Percentiles rank a stretch among this genome's conserved stretches.
Evolutionary conservation across 2,329 filamentous ascomycete species (phyloP).

Genomic region (Penicillium brasilianum): DNA sequence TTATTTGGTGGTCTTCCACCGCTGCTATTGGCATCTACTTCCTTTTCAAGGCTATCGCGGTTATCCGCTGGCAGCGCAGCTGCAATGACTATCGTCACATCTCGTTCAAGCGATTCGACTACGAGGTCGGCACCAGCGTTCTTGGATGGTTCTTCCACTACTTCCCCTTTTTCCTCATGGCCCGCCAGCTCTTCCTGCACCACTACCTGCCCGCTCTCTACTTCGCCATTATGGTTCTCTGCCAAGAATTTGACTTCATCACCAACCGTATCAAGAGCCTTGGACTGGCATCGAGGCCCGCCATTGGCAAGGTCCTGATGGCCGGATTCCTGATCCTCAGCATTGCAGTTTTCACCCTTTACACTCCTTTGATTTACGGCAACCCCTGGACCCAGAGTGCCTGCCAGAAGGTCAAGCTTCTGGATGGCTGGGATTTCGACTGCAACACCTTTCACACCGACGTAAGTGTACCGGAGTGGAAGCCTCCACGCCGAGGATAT

Average conservation of each 20-base stretch:
- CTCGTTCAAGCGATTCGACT: constrained; percentile 95
- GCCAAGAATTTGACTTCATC: constrained; percentile 85
- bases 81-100: constrained; percentile 82
- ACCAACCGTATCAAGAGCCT: constrained; percentile 73
- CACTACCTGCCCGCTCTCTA: constrained; percentile 98
- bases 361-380: constrained; percentile 87
- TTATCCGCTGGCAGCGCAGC: constrained; percentile 92
- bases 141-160: constrained; percentile 98
- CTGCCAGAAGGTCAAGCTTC: constrained; percentile 85
- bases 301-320: constrained; percentile 75
- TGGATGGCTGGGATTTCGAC: constrained; percentile 94
- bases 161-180: constrained; percentile 98
- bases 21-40: constrained; percentile 76
- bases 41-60: constrained; percentile 82
- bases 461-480: constrained; percentile 66
- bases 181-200: constrained; percentile 95
- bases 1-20: constrained; percentile 93
- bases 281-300: constrained; percentile 70
- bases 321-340: constrained; percentile 75
- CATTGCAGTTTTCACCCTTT: constrained; percentile 79
- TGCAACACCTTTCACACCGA: constrained; percentile 89
- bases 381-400: constrained; percentile 90
- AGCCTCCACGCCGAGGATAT: constrained; percentile 36
- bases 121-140: constrained; percentile 88
- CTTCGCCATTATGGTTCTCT: constrained; percentile 88